Base-by-base conservation (phyloP, 2,329 filamentous ascomycete genomes). In the Fonsecaea multimorphosa region DNA sequence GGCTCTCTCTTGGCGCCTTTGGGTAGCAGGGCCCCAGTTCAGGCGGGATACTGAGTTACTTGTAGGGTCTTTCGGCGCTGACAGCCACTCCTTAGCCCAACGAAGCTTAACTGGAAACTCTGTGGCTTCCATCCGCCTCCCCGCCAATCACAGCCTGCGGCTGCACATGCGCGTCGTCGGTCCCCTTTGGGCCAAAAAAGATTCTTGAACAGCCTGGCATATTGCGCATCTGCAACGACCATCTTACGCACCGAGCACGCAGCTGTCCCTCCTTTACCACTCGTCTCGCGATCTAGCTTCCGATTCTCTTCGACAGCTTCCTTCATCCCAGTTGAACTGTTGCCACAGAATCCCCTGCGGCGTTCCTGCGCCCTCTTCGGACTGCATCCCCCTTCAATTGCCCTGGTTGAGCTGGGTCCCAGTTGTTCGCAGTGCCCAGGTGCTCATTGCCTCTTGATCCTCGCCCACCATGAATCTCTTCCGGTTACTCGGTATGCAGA, bases 401-500 rank as follows among this genome's bases (percentile, higher is more conserved):
- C 11, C 53, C 19, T 8, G 14, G 8, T 53, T 46, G 59, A 34
- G 44, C 19, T 7, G 22, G 55, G 32, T 31, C 27, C 32, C 53
- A 2, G n/a, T 53, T 16, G 32, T 24, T 14, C 27, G 70, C 68
- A 64, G 70, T 60, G 44, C 34, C 31, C 56, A 38, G 67, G 64
- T 70, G 66, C 66, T 34, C 27, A 32, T 38, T n/a, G n/a, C 19
- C 51, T 1, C 8, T 31, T 61, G 52, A 53, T 14, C 9, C 31
- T 57, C 53, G 60, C 60, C 72, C 77, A 84, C 69, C 72, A 90
- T 91, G 88, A 91, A 91, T 80, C 81, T 90, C 76, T 91, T 91
- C 81, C 81, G 88, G 74, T 79, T 91, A 74, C 76, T 87, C 76
- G 88, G 88, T 90, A 81, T 67, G 83, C 51, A 49, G 29, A 51